These are phyloP conservation scores for Pseudogymnoascus sp. DNA, from an alignment of 2,329 filamentous ascomycete species.

Conservation along the genomic window DNA sequence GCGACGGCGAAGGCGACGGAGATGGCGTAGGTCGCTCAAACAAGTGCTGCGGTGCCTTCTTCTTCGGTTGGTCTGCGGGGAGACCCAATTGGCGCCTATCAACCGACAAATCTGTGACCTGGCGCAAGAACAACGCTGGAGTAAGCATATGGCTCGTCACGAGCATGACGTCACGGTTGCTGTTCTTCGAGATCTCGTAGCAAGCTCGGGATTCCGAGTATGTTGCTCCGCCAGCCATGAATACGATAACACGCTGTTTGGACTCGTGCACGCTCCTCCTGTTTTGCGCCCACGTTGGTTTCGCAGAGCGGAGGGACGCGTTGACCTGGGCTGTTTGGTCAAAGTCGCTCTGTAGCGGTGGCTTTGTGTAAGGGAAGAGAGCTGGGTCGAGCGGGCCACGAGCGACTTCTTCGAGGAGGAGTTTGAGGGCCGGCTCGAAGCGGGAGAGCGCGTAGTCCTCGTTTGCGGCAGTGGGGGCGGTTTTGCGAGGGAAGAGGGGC, in stretches of 20 bases:
- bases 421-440: conserved; percentile 73
- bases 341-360: conserved; percentile 55
- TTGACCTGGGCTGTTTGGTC: conserved; percentile 49
- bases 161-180: conserved; percentile 76
- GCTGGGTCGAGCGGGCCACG: conserved; percentile 58
- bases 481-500: conserved; percentile 65
- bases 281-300: conserved; percentile 90
- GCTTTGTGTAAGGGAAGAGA: conserved; percentile 65
- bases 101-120: conserved; percentile 70
- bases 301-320: conserved; percentile 78
- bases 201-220: conserved; percentile 84
- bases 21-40: conserved; percentile 63
- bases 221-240: conserved; percentile 91
- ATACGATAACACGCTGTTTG: conserved; percentile 82
- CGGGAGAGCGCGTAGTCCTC: conserved; percentile 83
- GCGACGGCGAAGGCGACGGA: conserved; percentile 38
- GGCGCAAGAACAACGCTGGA: conserved; percentile 72
- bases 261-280: conserved; percentile 69
- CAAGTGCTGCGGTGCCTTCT: conserved; percentile 76
- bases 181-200: conserved; percentile 71
- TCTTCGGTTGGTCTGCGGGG: conserved; percentile 70
- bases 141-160: conserved; percentile 89
- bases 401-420: conserved; percentile 69
- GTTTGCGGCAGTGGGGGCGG: conserved; percentile 43
- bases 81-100: conserved; percentile 71